Base-by-base conservation (phyloP, 495 filamentous ascomycete species). In the Barbatosphaeria neglecta region DNA sequence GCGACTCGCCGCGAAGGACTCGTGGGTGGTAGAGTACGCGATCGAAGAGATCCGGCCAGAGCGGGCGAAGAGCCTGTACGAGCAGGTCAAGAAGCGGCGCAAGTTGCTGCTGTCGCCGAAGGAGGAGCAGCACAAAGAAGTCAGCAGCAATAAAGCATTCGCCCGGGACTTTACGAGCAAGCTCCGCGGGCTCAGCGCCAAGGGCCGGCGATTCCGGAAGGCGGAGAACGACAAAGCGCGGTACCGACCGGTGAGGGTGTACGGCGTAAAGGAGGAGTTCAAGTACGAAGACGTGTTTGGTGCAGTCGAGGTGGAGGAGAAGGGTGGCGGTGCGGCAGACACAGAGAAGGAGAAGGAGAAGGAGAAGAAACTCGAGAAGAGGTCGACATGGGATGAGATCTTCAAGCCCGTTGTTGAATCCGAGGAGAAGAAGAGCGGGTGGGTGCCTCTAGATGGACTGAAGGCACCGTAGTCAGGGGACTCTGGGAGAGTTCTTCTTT, bases 11-110 rank as follows among this genome's bases (percentile, higher is more conserved):
- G 40, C 63, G 11, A 10, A 16, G 2, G 77, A 90, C 50, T 60
- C 65, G 1, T 98, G 92, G 90, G 61, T 63, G 0, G 64, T 96
- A 33, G 80, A 94, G 46, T 95, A 94, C 62, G 69, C 76, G 20
- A 59, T 95, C 24, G 62, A 70, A 38, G 84, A 92, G 55, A 57
- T 75, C 4, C 4, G 45, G 0, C 18, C 44, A 0, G 41, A 58
- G 3, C 53, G 65, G 0, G 75, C 73, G 2, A 52, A 60, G 20
- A 59, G 20, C 0, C 54, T 80, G 23, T 88, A 85, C 52, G 20
- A 66, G 15, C 56, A 58, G 41, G 61, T 72, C 22, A 68, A 74
- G 48, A 44, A 45, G 1, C 71, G 85, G 1, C 77, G 84, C 11
- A 51, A 57, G 37, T 71, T 68, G 43, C 55, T 61, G 1, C 58